Evolutionary conservation across 306 rosid species (phyloP).

Genomic region (Ceratonia siliqua): DNA sequence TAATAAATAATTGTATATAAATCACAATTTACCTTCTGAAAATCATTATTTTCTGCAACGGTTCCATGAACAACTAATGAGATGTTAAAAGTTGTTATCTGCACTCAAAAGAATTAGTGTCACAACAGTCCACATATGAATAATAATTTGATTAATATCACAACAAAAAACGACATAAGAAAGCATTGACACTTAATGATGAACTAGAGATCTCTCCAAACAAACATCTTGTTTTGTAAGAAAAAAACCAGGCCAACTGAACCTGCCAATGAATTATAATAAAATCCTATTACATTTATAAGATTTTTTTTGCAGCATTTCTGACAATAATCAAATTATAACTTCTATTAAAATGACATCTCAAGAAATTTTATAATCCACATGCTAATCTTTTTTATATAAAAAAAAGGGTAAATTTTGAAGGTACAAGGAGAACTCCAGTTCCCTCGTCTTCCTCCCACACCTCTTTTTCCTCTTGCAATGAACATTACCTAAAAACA

Average conservation of each 20-base stretch:
- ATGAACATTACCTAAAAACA: too few species aligned
- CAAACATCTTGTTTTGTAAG: neutral
- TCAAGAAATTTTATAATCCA: neutral
- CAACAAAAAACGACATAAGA: constrained; percentile 5
- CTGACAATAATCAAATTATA: neutral
- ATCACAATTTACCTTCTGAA: constrained; percentile 72
- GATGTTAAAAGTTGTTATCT: constrained; percentile 89
- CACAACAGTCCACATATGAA: neutral
- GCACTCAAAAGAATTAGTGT: constrained; percentile 41
- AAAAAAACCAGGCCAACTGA: constrained; percentile 7
- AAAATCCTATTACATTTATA: constrained; percentile 1
- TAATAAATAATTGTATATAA: constrained; percentile 5
- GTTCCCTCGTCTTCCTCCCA: neutral
- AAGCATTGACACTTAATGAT: neutral
- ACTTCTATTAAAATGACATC: neutral
- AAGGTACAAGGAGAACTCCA: neutral
- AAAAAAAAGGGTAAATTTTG: neutral
- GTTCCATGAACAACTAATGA: constrained; percentile 91
- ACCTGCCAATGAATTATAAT: constrained; percentile 9
- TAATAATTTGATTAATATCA: constrained; percentile 1
- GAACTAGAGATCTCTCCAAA: neutral
- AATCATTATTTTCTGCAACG: constrained; percentile 77
- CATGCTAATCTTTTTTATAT: neutral
- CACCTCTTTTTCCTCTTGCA: neutral
- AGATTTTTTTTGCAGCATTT: constrained; percentile 5